These are phyloP conservation scores for Orbilia brochopaga DNA, from an alignment of 2,329 filamentous ascomycete genomes.

Conservation along the genomic window DNA sequence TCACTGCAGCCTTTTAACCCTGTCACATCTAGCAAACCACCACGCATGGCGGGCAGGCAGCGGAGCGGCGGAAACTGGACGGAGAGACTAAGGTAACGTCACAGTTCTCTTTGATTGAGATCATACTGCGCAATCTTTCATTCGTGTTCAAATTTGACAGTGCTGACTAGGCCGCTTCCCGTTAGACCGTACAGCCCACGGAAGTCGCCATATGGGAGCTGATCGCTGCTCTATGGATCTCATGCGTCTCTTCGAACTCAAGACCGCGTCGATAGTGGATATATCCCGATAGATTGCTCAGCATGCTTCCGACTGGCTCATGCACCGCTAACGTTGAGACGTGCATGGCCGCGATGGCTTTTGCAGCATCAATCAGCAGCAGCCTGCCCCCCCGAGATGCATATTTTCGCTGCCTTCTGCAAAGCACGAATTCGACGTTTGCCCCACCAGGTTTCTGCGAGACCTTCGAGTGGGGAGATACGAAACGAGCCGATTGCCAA, in stretches of 20 bases:
- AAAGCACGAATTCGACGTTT: background rate
- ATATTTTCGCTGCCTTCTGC: background rate
- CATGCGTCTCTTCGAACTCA: background rate
- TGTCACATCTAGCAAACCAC: slow-evolving; percentile 12
- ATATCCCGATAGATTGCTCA: slow-evolving; percentile 50
- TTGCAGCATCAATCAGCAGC: slow-evolving; percentile 24
- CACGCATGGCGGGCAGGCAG: slow-evolving; percentile 9
- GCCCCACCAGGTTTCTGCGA: slow-evolving; percentile 32
- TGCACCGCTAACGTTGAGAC: background rate
- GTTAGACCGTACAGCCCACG: slow-evolving; percentile 30
- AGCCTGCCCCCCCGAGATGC: slow-evolving; percentile 26
- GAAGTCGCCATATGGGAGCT: slow-evolving; percentile 23
- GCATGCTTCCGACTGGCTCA: slow-evolving; percentile 32
- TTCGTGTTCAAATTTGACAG: slow-evolving; percentile 3
- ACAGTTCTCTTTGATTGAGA: slow-evolving; percentile 29
- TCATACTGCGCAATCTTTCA: slow-evolving; percentile 46
- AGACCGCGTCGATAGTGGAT: slow-evolving; percentile 30
- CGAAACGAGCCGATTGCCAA: slow-evolving; percentile 34
- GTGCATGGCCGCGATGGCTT: background rate
- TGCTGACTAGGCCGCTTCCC: slow-evolving; percentile 21
- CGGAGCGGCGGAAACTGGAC: slow-evolving; percentile 24
- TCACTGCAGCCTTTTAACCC: slow-evolving; percentile 21
- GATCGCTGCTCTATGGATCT: slow-evolving; percentile 14
- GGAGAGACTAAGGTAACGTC: slow-evolving; percentile 18
- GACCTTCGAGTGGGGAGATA: background rate